phyloP scores from a whole-genome alignment of 768 basidiomycete genomes.

The Naganishia friedmannii region DNA sequence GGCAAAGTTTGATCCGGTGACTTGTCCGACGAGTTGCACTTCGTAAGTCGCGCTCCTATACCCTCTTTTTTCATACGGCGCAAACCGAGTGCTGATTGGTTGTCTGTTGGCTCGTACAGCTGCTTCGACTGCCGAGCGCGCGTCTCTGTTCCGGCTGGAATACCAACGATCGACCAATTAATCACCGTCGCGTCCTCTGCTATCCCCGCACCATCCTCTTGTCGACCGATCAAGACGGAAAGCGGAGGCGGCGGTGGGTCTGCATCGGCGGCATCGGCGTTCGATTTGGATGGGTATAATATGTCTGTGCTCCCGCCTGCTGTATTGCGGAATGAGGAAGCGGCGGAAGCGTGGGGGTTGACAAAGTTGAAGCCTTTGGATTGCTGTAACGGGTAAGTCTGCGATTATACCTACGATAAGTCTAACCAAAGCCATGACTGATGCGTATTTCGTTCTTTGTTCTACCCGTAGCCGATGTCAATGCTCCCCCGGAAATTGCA shows the following conservation, averaged over 20 bases:
- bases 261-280: constrained; percentile 1
- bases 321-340: constrained; percentile 37
- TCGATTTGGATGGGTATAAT: constrained; percentile 38
- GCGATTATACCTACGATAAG: background rate
- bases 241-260: background rate
- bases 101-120: background rate
- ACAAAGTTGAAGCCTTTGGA: constrained; percentile 49
- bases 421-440: constrained; percentile 16
- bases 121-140: constrained; percentile 27
- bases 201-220: constrained; percentile 23
- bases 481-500: constrained; percentile 48
- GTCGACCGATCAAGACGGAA: background rate
- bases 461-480: constrained; percentile 39
- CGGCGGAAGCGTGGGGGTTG: constrained; percentile 40
- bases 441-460: background rate
- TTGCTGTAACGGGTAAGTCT: constrained; percentile 47
- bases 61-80: background rate
- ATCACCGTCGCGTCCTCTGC: constrained; percentile 24
- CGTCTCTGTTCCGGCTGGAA: constrained; percentile 26
- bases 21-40: constrained; percentile 32
- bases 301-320: constrained; percentile 43
- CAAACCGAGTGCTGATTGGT: too few species aligned
- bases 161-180: constrained; percentile 24
- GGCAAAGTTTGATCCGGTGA: background rate
- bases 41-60: constrained; percentile 20